Conservation (phyloP, 176 grass and related monocot species). For the Urochloa ruziziensis region DNA sequence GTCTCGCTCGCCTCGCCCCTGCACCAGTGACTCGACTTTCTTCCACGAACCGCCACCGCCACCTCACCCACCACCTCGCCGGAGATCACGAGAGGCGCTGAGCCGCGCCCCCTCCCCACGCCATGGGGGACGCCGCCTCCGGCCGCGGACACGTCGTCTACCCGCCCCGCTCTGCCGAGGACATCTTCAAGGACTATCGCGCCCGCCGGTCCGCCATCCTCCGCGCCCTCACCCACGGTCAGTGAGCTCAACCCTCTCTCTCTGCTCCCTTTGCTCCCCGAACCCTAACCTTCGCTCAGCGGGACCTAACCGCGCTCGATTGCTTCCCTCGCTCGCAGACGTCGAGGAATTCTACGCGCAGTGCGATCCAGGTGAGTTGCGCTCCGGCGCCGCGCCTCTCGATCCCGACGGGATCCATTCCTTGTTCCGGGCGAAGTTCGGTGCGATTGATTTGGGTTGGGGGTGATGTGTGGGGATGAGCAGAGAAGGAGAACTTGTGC, state of each 20-base stretch:
- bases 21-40: neutral
- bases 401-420: conserved; percentile 3
- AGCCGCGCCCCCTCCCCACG: neutral
- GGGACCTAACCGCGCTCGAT: neutral
- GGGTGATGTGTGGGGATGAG: neutral
- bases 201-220: conserved; percentile 45
- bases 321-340: conserved; percentile 19
- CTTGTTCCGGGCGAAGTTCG: neutral
- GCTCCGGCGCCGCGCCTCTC: neutral
- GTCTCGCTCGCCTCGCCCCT: neutral
- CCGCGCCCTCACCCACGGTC: conserved; percentile 40
- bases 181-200: conserved; percentile 41
- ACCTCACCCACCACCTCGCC: conserved; percentile 21
- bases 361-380: conserved; percentile 56
- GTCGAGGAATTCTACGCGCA: conserved; percentile 44
- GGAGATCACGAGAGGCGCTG: conserved; percentile 12
- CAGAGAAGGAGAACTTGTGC: conserved; percentile 55
- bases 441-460: conserved; percentile 11
- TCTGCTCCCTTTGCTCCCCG: neutral
- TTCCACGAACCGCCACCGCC: neutral
- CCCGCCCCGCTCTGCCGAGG: conserved; percentile 22
- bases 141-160: neutral
- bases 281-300: neutral
- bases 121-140: conserved; percentile 21
- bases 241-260: neutral